phyloP scores from a whole-genome alignment of 306 rosid species.

The Hippophae rhamnoides region DNA sequence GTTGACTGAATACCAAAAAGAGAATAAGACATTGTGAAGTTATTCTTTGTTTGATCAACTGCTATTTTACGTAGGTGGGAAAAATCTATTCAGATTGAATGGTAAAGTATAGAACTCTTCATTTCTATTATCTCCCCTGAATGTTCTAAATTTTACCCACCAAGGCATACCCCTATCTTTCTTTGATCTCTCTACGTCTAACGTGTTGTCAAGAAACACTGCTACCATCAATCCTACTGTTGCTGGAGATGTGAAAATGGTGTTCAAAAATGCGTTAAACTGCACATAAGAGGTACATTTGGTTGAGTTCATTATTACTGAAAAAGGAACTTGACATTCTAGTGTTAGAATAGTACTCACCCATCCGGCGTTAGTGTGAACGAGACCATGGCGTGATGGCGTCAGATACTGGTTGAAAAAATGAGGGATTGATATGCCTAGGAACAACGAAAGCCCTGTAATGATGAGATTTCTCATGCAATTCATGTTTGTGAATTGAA shows the following conservation, averaged over 20 bases:
- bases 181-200: constrained; percentile 77
- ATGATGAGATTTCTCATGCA: constrained; percentile 94
- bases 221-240: constrained; percentile 80
- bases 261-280: constrained; percentile 88
- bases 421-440: constrained; percentile 84
- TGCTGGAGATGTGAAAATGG: constrained; percentile 75
- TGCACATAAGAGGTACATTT: constrained; percentile 25
- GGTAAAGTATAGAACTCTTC: constrained; percentile 94
- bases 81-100: constrained; percentile 86
- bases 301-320: not conserved
- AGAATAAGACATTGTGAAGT: not conserved
- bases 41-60: not conserved
- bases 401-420: constrained; percentile 63
- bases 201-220: constrained; percentile 84
- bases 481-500: constrained; percentile 93
- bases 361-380: constrained; percentile 82
- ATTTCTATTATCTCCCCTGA: constrained; percentile 86
- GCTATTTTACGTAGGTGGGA: constrained; percentile 60
- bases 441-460: constrained; percentile 74
- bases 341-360: constrained; percentile 29
- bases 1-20: not conserved
- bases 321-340: not conserved
- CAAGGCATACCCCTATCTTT: constrained; percentile 97
- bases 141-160: constrained; percentile 94
- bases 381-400: constrained; percentile 55